A percentile compares a stretch with the other conserved stretches of the same genome.
These are phyloP conservation scores for Fusarium decemcellulare DNA, from an alignment of 2,329 filamentous ascomycete species.

Conservation along the genomic window DNA sequence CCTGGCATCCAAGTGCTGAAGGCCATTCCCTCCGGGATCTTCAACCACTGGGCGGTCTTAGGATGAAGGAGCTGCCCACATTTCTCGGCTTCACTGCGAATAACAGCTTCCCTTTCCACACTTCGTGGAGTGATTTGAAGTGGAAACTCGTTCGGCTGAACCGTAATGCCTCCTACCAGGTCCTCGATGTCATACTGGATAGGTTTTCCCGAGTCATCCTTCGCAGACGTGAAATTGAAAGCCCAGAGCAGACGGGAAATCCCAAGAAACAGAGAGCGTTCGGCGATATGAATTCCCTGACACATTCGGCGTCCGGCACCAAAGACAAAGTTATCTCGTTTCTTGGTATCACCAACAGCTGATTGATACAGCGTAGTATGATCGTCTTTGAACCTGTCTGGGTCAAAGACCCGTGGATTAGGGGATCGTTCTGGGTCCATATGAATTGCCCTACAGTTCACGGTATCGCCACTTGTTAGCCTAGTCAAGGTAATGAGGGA, in stretches of 20 bases:
- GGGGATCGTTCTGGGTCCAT: background rate
- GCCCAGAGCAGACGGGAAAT: constrained; percentile 20
- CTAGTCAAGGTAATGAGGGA: too few species aligned
- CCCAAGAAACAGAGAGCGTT: constrained; percentile 16
- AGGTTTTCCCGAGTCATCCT: background rate
- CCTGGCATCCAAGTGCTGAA: too few species aligned
- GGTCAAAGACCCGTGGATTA: background rate
- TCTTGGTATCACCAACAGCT: background rate
- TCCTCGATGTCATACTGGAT: constrained; percentile 12
- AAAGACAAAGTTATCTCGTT: constrained; percentile 25
- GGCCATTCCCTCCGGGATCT: too few species aligned
- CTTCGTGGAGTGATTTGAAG: too few species aligned
- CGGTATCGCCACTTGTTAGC: too few species aligned
- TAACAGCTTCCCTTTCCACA: too few species aligned
- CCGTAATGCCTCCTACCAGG: constrained; percentile 14
- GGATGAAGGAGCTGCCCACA: too few species aligned
- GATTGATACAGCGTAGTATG: background rate
- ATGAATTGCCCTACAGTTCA: background rate
- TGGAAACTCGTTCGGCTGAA: constrained; percentile 7
- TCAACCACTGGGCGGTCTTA: too few species aligned
- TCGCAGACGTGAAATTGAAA: background rate
- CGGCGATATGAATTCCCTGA: constrained; percentile 27
- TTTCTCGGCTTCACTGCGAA: too few species aligned
- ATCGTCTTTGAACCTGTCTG: background rate
- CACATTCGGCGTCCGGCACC: constrained; percentile 26